Evolutionary conservation across 140 eudicot genomes (phyloP).

Genomic region (Stevia rebaudiana): DNA sequence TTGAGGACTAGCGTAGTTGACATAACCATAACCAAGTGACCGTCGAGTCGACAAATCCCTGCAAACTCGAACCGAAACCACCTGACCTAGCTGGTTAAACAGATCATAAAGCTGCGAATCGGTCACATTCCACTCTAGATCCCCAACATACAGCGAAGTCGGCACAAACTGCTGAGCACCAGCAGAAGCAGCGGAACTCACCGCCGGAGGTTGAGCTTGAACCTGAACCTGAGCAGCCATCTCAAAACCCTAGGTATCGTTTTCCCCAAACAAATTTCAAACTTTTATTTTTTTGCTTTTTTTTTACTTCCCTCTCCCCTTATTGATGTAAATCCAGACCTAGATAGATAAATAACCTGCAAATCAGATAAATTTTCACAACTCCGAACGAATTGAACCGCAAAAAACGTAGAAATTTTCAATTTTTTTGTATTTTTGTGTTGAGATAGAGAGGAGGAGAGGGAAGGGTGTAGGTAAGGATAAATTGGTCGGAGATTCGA

Average conservation of each 20-base stretch:
- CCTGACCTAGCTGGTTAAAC: slow-evolving; percentile 49
- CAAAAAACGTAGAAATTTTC: slow-evolving; percentile 11
- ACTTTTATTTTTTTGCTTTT: slow-evolving; percentile 23
- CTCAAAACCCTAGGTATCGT: slow-evolving; percentile 20
- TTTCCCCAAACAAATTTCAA: slow-evolving; percentile 9
- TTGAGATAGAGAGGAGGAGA: slow-evolving; percentile 33
- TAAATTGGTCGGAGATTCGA: slow-evolving; percentile 32
- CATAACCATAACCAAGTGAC: slow-evolving; percentile 66
- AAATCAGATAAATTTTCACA: background rate
- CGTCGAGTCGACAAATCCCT: slow-evolving; percentile 43
- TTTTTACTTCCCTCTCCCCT: slow-evolving; percentile 44
- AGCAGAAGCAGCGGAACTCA: slow-evolving; percentile 25
- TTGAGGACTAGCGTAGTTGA: slow-evolving; percentile 40
- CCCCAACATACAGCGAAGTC: slow-evolving; percentile 53
- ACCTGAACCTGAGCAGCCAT: slow-evolving; percentile 40
- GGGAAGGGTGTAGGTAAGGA: slow-evolving; percentile 31
- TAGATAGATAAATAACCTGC: background rate
- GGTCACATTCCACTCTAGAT: slow-evolving; percentile 51
- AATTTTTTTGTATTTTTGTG: slow-evolving; percentile 2
- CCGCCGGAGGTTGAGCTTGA: slow-evolving; percentile 34
- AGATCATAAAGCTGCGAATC: slow-evolving; percentile 53
- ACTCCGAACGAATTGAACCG: slow-evolving; percentile 6
- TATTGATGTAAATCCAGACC: slow-evolving; percentile 18
- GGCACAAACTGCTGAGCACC: slow-evolving; percentile 42
- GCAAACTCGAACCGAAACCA: slow-evolving; percentile 61